These are phyloP conservation scores for Russula compacta DNA, from an alignment of 768 basidiomycete genomes.

Conservation along the genomic window DNA sequence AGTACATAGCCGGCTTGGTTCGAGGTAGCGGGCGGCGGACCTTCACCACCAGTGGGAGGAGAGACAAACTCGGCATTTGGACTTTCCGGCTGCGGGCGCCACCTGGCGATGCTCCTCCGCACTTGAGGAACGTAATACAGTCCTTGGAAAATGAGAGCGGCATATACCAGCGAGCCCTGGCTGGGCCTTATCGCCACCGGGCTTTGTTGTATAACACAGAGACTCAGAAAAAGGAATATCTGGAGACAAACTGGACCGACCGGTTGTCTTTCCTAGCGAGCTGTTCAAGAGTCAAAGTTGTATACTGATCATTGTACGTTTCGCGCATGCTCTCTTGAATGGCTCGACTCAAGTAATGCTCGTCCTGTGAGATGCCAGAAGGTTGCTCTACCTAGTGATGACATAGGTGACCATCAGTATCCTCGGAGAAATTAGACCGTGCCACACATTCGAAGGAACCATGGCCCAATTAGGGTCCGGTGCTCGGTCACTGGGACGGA, in stretches of 20 bases:
- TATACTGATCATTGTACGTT: slow-evolving; percentile 34
- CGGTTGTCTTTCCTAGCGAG: slow-evolving; percentile 47
- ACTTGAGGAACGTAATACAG: slow-evolving; percentile 68
- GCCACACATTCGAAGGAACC: slow-evolving; percentile 56
- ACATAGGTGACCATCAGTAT: neutral
- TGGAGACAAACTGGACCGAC: slow-evolving; percentile 30
- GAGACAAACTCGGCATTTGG: slow-evolving; percentile 18
- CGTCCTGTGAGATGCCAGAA: slow-evolving; percentile 39
- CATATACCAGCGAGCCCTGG: slow-evolving; percentile 41
- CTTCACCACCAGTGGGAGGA: slow-evolving; percentile 28
- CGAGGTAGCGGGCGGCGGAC: slow-evolving; percentile 23
- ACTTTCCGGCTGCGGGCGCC: slow-evolving; percentile 21
- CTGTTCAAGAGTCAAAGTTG: slow-evolving; percentile 44
- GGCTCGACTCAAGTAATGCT: slow-evolving; percentile 56
- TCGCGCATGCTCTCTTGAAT: slow-evolving; percentile 60
- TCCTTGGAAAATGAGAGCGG: slow-evolving; percentile 54
- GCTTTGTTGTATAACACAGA: slow-evolving; percentile 33
- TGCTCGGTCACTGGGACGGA: slow-evolving; percentile 52
- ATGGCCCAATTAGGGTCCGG: slow-evolving; percentile 62
- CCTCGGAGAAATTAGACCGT: neutral
- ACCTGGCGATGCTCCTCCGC: slow-evolving; percentile 34
- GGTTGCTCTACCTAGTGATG: slow-evolving; percentile 20
- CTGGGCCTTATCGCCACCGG: slow-evolving; percentile 63
- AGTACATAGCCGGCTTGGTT: slow-evolving; percentile 13
- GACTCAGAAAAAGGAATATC: neutral